These are phyloP conservation scores for Pseudogymnoascus sp. DNA, from an alignment of 2,329 filamentous ascomycete species.

Conservation along the genomic window DNA sequence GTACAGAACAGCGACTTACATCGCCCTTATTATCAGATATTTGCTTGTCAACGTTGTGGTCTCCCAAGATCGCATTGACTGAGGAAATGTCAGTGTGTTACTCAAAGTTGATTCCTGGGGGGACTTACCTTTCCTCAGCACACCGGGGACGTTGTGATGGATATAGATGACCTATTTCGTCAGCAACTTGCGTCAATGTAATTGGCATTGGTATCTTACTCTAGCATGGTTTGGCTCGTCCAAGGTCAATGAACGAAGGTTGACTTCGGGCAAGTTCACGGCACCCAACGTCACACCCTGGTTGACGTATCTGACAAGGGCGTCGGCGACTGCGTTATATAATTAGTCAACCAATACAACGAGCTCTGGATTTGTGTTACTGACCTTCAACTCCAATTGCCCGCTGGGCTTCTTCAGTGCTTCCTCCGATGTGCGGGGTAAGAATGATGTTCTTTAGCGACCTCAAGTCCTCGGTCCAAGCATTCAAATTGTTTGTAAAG, in stretches of 20 bases:
- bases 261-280: slow-evolving; percentile 95
- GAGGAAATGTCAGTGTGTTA: slow-evolving; percentile 3
- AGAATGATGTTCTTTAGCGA: slow-evolving; percentile 87
- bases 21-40: slow-evolving; percentile 94
- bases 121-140: slow-evolving; percentile 67
- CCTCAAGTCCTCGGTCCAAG: slow-evolving; percentile 79
- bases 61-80: slow-evolving; percentile 91
- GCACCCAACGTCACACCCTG: slow-evolving; percentile 85
- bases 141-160: slow-evolving; percentile 92
- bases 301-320: slow-evolving; percentile 90
- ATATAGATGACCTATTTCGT: slow-evolving; percentile 73
- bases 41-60: slow-evolving; percentile 98
- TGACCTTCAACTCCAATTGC: slow-evolving; percentile 84
- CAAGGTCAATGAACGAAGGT: slow-evolving; percentile 78
- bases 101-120: slow-evolving; percentile 18
- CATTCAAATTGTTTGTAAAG: slow-evolving; percentile 78
- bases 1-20: slow-evolving; percentile 40
- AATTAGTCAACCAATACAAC: slow-evolving; percentile 13
- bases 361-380: slow-evolving; percentile 15
- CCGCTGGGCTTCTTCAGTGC: slow-evolving; percentile 93
- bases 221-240: slow-evolving; percentile 87
- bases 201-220: slow-evolving; percentile 37
- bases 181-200: slow-evolving; percentile 21
- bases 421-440: slow-evolving; percentile 94
- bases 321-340: slow-evolving; percentile 60